Percentiles rank a stretch among this genome's conserved stretches.
These are phyloP conservation scores for Wallacemonas collosoma DNA, from an alignment of 208 protist genomes.

Conservation along the genomic window DNA sequence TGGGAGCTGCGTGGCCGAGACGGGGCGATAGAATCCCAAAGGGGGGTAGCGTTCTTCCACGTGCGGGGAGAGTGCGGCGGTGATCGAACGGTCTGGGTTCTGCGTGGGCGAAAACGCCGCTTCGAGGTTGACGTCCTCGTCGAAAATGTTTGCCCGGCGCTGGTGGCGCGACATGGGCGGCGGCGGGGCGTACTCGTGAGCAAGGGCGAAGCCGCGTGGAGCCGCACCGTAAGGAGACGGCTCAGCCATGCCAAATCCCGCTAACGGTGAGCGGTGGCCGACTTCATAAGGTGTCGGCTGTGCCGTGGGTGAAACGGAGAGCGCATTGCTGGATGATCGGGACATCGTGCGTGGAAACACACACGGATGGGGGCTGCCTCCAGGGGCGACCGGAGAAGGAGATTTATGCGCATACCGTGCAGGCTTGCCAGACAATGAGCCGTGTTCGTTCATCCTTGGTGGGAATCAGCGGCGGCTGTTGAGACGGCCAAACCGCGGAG, in stretches of 20 bases:
- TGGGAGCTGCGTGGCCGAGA: conserved; percentile 10
- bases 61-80: conserved; percentile 40
- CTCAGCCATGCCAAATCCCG: neutral
- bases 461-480: too few relatives aligned
- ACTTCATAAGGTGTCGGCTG: conserved; percentile 2
- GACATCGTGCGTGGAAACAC: conserved; percentile 11
- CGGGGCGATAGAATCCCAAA: conserved; percentile 16
- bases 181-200: conserved; percentile 26
- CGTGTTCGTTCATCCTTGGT: neutral
- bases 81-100: conserved; percentile 39
- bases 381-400: conserved; percentile 9
- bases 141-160: conserved; percentile 20
- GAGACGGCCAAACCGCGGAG: too few relatives aligned
- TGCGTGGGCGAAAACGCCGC: conserved; percentile 9
- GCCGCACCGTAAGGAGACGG: neutral
- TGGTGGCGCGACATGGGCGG: conserved; percentile 26
- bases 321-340: conserved; percentile 4
- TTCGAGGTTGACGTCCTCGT: conserved; percentile 33
- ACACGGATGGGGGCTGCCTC: neutral
- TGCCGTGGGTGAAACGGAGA: neutral
- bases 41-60: conserved; percentile 35
- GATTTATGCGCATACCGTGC: conserved; percentile 12
- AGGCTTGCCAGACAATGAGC: neutral
- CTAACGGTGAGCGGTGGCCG: conserved; percentile 8
- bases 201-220: neutral